Evolutionary conservation across 305 asterid species (phyloP), one percentile per base, ranked within the genome.

Genomic region (Petunia hybrid): DNA sequence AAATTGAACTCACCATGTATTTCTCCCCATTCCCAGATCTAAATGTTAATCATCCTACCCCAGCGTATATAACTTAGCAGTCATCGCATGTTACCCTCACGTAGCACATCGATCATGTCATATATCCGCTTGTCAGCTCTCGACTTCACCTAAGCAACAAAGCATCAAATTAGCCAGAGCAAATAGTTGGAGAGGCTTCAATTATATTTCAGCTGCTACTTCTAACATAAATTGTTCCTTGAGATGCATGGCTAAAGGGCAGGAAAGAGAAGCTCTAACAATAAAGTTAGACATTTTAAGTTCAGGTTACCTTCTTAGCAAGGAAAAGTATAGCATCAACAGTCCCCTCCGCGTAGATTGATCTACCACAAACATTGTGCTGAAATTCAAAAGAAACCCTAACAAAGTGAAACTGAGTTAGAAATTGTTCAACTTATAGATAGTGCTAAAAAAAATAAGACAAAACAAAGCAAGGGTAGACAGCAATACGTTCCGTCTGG

Each of bases 11-110:
- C 31, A 22, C 31, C 31, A 22, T 22, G 0, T 22, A 0, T 22
- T 22, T 22, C 31, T 22, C 31, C 1, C 31, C 31, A 0, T 22
- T 22, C 31, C 31, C 31, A 22, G 31, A 0, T 22, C 31, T 22
- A 22, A 22, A 22, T 22, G 31, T 22, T 22, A 22, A 22, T 0
- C 31, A 22, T 22, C 31, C 31, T 22, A 0, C 31, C 1, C 31
- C 31, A 22, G 31, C 0, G 0, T 22, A 22, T 22, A 0, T 10
- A 13, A 42, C 39, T 8, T 35, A 77, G 10, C 53, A 55, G 55
- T 88, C 80, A 94, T 85, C 95, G 81, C 97, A 95, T 92, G 81
- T 87, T 92, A 78, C 98, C 98, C 93, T 91, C 97, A 1, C 93
- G 92, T 81, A 93, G 90, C 77, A 95, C 31, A 22, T 22, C 31